Conservation (phyloP, 78 protist species). For the Speleostelium caveatum region DNA sequence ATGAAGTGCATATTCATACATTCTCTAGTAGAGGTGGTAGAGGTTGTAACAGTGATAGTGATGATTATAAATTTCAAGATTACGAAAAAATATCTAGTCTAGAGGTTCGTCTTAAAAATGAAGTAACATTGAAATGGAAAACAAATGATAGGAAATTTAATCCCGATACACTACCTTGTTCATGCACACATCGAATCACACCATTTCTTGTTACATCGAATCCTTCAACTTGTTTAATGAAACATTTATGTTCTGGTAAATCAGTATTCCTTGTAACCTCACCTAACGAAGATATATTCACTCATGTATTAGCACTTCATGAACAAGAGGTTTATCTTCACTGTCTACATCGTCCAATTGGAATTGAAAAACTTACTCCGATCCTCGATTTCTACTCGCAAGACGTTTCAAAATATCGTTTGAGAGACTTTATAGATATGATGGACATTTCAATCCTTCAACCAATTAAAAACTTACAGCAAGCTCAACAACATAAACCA, state of each 20-base stretch:
- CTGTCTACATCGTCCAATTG: conserved; percentile 45
- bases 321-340: conserved; percentile 39
- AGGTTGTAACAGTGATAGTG: background rate
- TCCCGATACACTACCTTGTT: conserved; percentile 16
- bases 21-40: background rate
- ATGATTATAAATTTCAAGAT: background rate
- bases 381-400: conserved; percentile 26
- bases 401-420: conserved; percentile 27
- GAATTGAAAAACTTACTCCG: conserved; percentile 5
- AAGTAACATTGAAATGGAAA: conserved; percentile 31
- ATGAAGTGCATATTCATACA: conserved; percentile 5
- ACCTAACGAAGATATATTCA: conserved; percentile 4
- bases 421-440: conserved; percentile 18
- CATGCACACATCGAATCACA: conserved; percentile 30
- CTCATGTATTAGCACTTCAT: conserved; percentile 37
- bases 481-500: background rate
- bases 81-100: conserved; percentile 13
- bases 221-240: conserved; percentile 47
- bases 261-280: conserved; percentile 34
- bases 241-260: conserved; percentile 44
- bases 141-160: conserved; percentile 26
- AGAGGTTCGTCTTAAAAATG: conserved; percentile 6
- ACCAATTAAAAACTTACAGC: background rate
- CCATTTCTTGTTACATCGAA: conserved; percentile 24
- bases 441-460: conserved; percentile 7